These are phyloP conservation scores for Rhizomucor miehei DNA, from an alignment of 371 early-diverging fungal genomes.

Conservation along the genomic window DNA sequence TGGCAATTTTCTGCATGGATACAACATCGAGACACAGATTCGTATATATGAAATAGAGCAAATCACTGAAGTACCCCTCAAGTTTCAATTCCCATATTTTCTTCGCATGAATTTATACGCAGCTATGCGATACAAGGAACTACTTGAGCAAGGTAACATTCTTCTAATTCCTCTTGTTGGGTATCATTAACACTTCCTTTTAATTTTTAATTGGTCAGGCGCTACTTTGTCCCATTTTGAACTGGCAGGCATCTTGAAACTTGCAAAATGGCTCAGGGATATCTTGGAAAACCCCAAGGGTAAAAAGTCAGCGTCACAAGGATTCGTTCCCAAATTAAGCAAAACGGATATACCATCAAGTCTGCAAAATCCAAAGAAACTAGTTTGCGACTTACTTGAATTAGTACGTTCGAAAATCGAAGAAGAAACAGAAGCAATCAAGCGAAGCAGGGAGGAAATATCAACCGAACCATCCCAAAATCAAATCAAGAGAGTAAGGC, in stretches of 20 bases:
- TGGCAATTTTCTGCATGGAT: constrained; percentile 86
- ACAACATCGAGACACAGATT: constrained; percentile 70
- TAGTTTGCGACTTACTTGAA: not conserved
- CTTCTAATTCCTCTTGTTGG: too few species aligned
- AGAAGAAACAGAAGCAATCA: not conserved
- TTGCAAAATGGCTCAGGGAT: constrained; percentile 12
- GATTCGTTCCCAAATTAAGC: constrained; percentile 1
- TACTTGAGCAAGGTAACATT: constrained; percentile 25
- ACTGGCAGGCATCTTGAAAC: constrained; percentile 4
- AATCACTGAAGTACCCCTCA: constrained; percentile 71
- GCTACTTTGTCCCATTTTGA: constrained; percentile 2
- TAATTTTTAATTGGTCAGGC: not conserved
- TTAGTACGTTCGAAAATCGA: constrained; percentile 2
- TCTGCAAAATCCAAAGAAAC: constrained; percentile 1
- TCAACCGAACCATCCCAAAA: too few species aligned
- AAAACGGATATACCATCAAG: constrained; percentile 2
- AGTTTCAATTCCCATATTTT: constrained; percentile 87
- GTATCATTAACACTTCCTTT: not conserved
- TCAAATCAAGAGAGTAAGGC: too few species aligned
- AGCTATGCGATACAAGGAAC: constrained; percentile 27
- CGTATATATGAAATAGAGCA: constrained; percentile 70
- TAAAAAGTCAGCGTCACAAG: constrained; percentile 1
- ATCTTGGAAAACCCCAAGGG: not conserved
- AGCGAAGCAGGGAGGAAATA: too few species aligned
- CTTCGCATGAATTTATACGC: constrained; percentile 81